Conservation (phyloP, 208 protist genomes). For the Wallacemonas sp. region DNA sequence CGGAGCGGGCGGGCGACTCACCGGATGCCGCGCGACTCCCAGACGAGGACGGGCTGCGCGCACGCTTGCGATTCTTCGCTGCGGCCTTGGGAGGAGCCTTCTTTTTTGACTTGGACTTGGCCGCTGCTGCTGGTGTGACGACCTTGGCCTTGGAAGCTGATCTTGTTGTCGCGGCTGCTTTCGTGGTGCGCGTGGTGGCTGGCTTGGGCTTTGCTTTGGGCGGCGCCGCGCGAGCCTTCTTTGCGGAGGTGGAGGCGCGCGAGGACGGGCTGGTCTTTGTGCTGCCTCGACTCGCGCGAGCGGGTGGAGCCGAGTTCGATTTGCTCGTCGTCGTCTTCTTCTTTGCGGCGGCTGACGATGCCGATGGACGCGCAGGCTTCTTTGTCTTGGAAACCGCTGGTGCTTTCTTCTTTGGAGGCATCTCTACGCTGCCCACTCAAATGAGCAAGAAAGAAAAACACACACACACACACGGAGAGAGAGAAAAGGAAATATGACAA, state of each 20-base stretch:
- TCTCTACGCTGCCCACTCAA: neutral
- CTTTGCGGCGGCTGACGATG: neutral
- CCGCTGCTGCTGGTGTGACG: neutral
- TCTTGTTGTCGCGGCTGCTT: neutral
- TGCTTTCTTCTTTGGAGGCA: constrained; percentile 16
- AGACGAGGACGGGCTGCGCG: constrained; percentile 4
- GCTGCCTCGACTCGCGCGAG: neutral
- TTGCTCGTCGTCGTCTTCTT: too few relatives aligned
- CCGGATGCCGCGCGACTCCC: neutral
- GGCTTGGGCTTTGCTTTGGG: neutral
- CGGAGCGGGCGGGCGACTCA: neutral
- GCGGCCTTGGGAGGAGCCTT: neutral
- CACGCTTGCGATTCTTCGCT: constrained; percentile 3
- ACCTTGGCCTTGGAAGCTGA: neutral
- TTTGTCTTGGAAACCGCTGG: neutral
- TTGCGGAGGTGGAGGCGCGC: neutral
- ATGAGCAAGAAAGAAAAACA: constrained; percentile 5
- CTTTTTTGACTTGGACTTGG: neutral
- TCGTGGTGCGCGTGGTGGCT: neutral
- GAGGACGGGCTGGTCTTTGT: neutral
- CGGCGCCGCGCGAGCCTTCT: neutral
- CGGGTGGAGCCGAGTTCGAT: neutral
- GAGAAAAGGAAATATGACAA: constrained; percentile 1
- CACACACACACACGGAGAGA: neutral
- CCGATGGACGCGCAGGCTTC: neutral